A percentile compares a stretch with the other conserved stretches of the same genome.
phyloP scores from a whole-genome alignment of 192 early-diverging fungal species.

The Backusella mclennaniae region DNA sequence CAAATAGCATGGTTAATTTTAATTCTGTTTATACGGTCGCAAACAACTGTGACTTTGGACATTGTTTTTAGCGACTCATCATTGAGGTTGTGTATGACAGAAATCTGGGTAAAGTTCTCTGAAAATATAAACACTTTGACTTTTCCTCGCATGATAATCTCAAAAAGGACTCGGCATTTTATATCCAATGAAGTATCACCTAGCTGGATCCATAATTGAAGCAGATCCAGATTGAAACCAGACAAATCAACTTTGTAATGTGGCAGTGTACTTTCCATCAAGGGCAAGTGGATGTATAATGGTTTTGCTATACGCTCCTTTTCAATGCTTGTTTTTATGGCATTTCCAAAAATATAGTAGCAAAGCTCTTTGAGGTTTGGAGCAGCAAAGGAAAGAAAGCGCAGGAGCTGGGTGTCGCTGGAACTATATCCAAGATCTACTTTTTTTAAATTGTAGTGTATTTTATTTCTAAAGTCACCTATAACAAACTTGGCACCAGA shows the following conservation, averaged over 20 bases:
- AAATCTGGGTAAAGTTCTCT: not conserved
- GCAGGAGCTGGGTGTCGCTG: not conserved
- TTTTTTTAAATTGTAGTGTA: not conserved
- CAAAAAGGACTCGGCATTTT: not conserved
- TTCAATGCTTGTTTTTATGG: not conserved
- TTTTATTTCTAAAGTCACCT: not conserved
- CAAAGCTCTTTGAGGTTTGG: not conserved
- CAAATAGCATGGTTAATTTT: not conserved
- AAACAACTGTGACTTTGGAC: not conserved
- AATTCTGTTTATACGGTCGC: not conserved
- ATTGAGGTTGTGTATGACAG: not conserved
- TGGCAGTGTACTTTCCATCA: not conserved
- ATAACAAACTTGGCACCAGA: not conserved
- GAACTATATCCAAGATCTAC: not conserved
- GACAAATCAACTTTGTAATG: not conserved
- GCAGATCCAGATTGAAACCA: not conserved
- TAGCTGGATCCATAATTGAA: not conserved
- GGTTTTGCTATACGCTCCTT: not conserved
- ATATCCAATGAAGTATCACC: not conserved
- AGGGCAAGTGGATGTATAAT: not conserved
- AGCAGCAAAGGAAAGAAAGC: not conserved
- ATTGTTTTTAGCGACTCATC: not conserved
- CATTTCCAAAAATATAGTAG: conserved; percentile 1
- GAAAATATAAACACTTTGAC: not conserved
- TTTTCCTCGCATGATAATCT: not conserved